Evolutionary conservation across 768 basidiomycete species (phyloP).

Genomic region (Rhizopogon vesiculosus): DNA sequence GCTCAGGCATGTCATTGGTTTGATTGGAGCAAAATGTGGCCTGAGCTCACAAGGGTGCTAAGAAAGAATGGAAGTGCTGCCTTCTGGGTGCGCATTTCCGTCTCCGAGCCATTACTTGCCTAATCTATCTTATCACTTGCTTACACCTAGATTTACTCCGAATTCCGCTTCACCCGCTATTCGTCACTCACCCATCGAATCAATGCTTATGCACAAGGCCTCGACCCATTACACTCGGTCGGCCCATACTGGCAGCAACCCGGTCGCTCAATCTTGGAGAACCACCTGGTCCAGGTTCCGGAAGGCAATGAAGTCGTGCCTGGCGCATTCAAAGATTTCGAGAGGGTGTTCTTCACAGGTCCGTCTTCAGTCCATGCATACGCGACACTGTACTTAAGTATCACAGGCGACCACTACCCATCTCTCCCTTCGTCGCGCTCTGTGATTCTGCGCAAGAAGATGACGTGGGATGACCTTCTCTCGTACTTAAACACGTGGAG

Average conservation of each 20-base stretch:
- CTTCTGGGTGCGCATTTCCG: constrained; percentile 53
- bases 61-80: constrained; percentile 61
- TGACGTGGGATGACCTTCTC: constrained; percentile 64
- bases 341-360: constrained; percentile 61
- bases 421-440: constrained; percentile 26
- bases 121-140: not conserved
- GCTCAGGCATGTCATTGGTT: constrained; percentile 86
- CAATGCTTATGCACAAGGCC: constrained; percentile 54
- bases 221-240: constrained; percentile 43
- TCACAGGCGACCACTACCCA: constrained; percentile 38
- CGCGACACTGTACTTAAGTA: not conserved
- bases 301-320: constrained; percentile 37
- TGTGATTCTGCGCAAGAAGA: constrained; percentile 51
- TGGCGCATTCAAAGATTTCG: constrained; percentile 35
- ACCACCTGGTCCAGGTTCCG: constrained; percentile 65
- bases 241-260: constrained; percentile 78
- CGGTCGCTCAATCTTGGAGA: constrained; percentile 67
- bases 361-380: constrained; percentile 3
- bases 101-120: not conserved
- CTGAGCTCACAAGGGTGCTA: constrained; percentile 57
- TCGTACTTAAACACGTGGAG: constrained; percentile 71
- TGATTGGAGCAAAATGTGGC: constrained; percentile 68
- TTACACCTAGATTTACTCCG: constrained; percentile 51
- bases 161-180: constrained; percentile 58
- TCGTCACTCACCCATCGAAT: constrained; percentile 59